These are phyloP conservation scores for Leccinum uliginosum DNA, from an alignment of 768 basidiomycete genomes.

Conservation along the genomic window DNA sequence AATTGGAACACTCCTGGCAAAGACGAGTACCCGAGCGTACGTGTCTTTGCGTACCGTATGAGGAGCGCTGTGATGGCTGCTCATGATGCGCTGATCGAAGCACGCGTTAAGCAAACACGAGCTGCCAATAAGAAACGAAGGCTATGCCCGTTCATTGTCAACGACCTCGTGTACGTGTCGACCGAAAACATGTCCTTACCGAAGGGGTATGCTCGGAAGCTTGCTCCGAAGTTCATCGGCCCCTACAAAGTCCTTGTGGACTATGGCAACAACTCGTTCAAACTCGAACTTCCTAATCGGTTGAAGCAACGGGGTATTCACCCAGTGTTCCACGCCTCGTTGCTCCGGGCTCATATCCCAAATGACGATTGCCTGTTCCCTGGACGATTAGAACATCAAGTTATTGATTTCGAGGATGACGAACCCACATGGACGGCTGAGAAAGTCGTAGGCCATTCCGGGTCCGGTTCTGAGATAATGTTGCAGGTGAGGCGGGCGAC, in stretches of 20 bases:
- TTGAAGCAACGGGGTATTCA: background rate
- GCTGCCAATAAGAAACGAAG: no score
- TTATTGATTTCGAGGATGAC: background rate
- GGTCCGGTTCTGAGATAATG: no score
- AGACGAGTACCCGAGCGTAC: slow-evolving; percentile 9
- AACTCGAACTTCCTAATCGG: background rate
- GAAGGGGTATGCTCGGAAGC: background rate
- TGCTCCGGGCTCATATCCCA: background rate
- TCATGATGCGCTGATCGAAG: no score
- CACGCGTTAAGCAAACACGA: no score
- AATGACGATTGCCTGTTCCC: background rate
- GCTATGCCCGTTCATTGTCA: no score
- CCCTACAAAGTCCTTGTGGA: background rate
- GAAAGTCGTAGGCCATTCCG: no score
- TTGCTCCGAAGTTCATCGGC: background rate
- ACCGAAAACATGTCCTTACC: background rate
- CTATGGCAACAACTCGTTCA: background rate
- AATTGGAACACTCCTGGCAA: slow-evolving; percentile 13
- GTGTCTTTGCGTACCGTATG: no score
- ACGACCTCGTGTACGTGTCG: background rate
- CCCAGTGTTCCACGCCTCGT: background rate
- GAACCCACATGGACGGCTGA: background rate
- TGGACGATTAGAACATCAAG: background rate
- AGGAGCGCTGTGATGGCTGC: no score
- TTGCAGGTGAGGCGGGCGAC: no score